Percentiles rank a stretch among this genome's conserved stretches.
Evolutionary conservation across 352 stramenopile species (phyloP).

Genomic region (Globisporangium iwayamae): DNA sequence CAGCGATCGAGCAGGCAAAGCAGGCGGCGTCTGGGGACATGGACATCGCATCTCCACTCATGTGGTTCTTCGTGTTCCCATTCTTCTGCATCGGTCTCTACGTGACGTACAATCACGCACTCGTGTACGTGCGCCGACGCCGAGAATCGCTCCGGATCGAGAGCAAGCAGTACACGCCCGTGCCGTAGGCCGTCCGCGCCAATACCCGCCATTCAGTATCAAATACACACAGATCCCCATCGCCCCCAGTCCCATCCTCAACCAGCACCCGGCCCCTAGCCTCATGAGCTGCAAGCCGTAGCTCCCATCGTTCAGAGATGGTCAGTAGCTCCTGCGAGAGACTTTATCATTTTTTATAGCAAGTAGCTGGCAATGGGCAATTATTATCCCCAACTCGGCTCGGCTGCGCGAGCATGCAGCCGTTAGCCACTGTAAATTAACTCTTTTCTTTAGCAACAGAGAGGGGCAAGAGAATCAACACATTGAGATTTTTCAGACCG

Average conservation of each 20-base stretch:
- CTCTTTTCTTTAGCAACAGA: not conserved
- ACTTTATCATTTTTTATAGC: slow-evolving; percentile 7
- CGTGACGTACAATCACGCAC: slow-evolving; percentile 33
- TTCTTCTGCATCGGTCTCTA: slow-evolving; percentile 67
- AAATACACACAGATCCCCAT: not conserved
- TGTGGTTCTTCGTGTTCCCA: slow-evolving; percentile 54
- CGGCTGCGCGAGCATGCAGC: not conserved
- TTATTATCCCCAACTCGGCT: not conserved
- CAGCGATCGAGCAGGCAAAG: slow-evolving; percentile 19
- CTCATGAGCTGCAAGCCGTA: not conserved
- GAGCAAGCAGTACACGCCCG: slow-evolving; percentile 65
- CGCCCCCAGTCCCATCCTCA: not conserved
- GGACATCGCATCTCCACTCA: slow-evolving; percentile 27
- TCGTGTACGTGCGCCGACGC: slow-evolving; percentile 48
- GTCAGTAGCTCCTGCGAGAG: not conserved
- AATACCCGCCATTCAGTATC: not conserved
- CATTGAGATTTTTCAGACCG: not conserved
- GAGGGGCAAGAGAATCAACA: not conserved
- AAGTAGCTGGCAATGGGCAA: not conserved
- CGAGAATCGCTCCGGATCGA: slow-evolving; percentile 62
- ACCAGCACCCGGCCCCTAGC: not conserved
- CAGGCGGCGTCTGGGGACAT: slow-evolving; percentile 14
- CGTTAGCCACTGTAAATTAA: slow-evolving; percentile 1
- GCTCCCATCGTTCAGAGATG: not conserved
- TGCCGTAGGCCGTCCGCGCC: slow-evolving; percentile 17